Base-by-base conservation (phyloP, 805 yeast genomes). In the Kluyveromyces starmeri region DNA sequence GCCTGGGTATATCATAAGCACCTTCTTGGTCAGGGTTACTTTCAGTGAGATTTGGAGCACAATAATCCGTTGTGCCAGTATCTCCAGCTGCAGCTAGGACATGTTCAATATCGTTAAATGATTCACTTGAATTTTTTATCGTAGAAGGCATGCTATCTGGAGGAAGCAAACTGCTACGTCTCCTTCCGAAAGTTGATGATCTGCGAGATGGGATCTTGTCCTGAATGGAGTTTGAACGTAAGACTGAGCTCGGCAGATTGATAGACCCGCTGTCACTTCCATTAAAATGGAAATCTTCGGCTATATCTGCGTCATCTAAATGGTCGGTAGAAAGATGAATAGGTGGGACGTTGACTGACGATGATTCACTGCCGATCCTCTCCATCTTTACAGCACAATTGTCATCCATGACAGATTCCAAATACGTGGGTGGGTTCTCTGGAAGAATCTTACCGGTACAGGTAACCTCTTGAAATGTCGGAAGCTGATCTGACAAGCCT, bases 401-500 rank as follows among this genome's bases (percentile, higher is more conserved):
- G 22, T 42, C 47, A 7, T 35, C 33, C 20, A 15, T 14, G 27
- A 37, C 13, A 1, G 28, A 37, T 14, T 42, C 45, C 8, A 26
- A 22, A 35, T 42, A 42, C 7, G 32, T 37, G 7, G 45, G 45
- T 13, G 43, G 45, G 13, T 42, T 29, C 16, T 10, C 30, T 10
- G 42, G 42, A 4, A 36, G 33, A 17, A 20, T 20, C 11, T 18
- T 11, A n/a, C 16, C 28, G 14, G 25, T 13, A 10, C 24, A 18
- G 9, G 13, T 10, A 23, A 39, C 36, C 28, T 46, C 39, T 7
- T 61, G 54, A 3, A 69, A 69, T 2, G 70, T 64, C 8, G 48
- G 41, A 2, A 50, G 41, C 22, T 64, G 70, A 8, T 64, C 70
- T 27, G 63, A 72, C 41, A 79, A 78, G 4, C 83, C 72, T 1